phyloP scores from a whole-genome alignment of 2,329 filamentous ascomycete species.

The Colletotrichum eleusines region DNA sequence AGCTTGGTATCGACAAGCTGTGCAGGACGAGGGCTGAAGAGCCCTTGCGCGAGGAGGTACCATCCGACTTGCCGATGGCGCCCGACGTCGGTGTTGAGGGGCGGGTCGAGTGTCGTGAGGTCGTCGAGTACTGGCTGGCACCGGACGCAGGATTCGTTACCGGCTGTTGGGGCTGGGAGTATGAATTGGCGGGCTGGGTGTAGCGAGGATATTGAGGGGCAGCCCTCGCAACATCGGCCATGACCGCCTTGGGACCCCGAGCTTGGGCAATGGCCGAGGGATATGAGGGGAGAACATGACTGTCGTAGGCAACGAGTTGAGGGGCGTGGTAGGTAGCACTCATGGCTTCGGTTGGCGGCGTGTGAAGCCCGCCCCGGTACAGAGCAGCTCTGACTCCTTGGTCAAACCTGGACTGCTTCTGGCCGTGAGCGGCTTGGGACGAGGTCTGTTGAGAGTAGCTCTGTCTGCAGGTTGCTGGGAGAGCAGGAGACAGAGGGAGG shows the following conservation, averaged over 20 bases:
- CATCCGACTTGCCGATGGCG: conserved; percentile 48
- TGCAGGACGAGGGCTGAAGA: conserved; percentile 64
- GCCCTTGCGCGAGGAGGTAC: conserved; percentile 52
- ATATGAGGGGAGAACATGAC: conserved; percentile 58
- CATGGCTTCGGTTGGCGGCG: conserved; percentile 66
- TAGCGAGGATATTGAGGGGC: conserved; percentile 50
- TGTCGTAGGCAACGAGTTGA: conserved; percentile 60
- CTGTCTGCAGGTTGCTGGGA: conserved; percentile 31
- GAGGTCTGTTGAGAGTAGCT: conserved; percentile 23
- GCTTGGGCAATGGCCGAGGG: conserved; percentile 51
- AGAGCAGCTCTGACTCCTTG: conserved; percentile 44
- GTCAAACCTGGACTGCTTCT: conserved; percentile 31
- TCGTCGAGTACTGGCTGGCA: conserved; percentile 42
- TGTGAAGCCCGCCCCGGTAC: conserved; percentile 58
- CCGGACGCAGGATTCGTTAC: conserved; percentile 39
- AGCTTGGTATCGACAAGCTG: conserved; percentile 78
- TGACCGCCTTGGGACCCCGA: conserved; percentile 48
- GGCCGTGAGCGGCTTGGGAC: conserved; percentile 3
- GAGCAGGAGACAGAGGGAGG: conserved; percentile 42
- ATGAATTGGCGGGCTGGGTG: conserved; percentile 43
- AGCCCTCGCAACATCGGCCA: conserved; percentile 51
- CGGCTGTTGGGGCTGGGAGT: conserved; percentile 40
- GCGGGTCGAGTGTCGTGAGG: conserved; percentile 52
- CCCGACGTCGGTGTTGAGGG: conserved; percentile 55
- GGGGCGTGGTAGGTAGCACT: conserved; percentile 63